Evolutionary conservation across 2,329 filamentous ascomycete species (phyloP), one percentile per base, ranked within the genome.

Genomic region (Colletotrichum godetiae): DNA sequence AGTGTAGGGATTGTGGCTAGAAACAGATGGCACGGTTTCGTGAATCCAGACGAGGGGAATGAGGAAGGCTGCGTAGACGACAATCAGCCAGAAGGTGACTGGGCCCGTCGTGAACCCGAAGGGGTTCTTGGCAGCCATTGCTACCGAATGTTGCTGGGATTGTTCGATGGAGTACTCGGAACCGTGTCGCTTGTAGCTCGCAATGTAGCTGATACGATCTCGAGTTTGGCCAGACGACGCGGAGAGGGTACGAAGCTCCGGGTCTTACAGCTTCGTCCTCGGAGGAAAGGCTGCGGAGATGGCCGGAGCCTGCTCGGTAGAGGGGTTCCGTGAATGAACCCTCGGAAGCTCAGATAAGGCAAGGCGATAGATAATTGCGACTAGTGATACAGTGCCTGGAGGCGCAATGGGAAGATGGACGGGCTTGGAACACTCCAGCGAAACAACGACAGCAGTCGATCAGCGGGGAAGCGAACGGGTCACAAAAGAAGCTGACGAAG

Each of bases 101-200:
- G 94, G 92, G 76, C 90, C 88, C 33, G 94, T 93, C 74, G 91
- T 91, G 84, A 98, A 99, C 73, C 92, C 92, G 79, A 98, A 85
- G 2, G 90, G 90, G 75, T 91, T 92, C 33, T 57, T 67, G 60
- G 56, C 71, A 73, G 70, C 73, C 76, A 77, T 77, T 56, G 53
- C 63, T 68, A 37, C 60, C 60, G 60, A 53, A 31, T 53, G 29
- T 27, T 53, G 49, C 13, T 60, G 76, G 74, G 70, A 73, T 68
- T 76, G 75, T 11, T 19, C 33, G 33, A 24, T 4, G 11, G 27
- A 24, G 6, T 19, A n/a, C 19, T 49, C 33, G 7, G 13, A 31
- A 13, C 24, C n/a, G 12, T 35, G 42, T 24, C 42, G n/a, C n/a
- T 19, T 12, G 19, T 22, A 42, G 42, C 29, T 55, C 15, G 31